Conservation (phyloP, 2,329 filamentous ascomycete genomes). For the Tolypocladium tundrense region DNA sequence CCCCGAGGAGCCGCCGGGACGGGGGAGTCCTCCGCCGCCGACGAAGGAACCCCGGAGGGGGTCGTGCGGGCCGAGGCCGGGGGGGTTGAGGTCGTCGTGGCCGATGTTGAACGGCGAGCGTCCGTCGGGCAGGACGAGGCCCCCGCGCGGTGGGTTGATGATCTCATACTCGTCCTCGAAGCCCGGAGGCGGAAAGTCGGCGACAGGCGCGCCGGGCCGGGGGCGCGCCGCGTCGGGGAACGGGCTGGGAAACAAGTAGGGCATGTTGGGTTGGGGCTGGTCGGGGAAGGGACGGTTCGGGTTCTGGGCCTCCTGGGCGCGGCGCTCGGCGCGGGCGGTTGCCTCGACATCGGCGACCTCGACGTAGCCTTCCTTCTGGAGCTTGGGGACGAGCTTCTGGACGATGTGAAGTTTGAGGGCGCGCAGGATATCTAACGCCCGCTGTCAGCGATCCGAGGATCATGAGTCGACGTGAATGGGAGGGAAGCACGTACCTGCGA, state of each 20-base stretch:
- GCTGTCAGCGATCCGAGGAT: background rate
- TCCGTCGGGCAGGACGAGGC: conserved; percentile 29
- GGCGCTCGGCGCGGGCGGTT: conserved; percentile 28
- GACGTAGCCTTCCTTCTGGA: conserved; percentile 72
- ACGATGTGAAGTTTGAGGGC: conserved; percentile 71
- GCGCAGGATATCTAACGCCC: conserved; percentile 47
- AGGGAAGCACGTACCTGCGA: conserved; percentile 31
- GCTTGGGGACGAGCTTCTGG: conserved; percentile 68
- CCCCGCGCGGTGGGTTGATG: conserved; percentile 41
- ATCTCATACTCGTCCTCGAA: conserved; percentile 93
- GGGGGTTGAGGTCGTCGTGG: conserved; percentile 78
- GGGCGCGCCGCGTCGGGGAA: conserved; percentile 47
- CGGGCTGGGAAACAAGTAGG: conserved; percentile 57
- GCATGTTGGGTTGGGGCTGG: conserved; percentile 50
- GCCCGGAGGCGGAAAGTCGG: conserved; percentile 73
- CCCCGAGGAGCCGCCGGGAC: conserved; percentile 57
- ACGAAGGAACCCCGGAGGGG: conserved; percentile 61
- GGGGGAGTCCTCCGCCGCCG: conserved; percentile 46
- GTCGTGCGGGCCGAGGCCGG: conserved; percentile 75
- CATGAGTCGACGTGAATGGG: too few relatives aligned
- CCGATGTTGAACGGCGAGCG: conserved; percentile 61
- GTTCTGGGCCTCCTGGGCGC: conserved; percentile 28
- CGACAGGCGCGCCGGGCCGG: conserved; percentile 55
- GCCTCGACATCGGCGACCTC: conserved; percentile 38
- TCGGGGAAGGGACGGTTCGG: conserved; percentile 22